These are phyloP conservation scores for Pezicula radicicola DNA, from an alignment of 2,329 filamentous ascomycete species.

Conservation along the genomic window DNA sequence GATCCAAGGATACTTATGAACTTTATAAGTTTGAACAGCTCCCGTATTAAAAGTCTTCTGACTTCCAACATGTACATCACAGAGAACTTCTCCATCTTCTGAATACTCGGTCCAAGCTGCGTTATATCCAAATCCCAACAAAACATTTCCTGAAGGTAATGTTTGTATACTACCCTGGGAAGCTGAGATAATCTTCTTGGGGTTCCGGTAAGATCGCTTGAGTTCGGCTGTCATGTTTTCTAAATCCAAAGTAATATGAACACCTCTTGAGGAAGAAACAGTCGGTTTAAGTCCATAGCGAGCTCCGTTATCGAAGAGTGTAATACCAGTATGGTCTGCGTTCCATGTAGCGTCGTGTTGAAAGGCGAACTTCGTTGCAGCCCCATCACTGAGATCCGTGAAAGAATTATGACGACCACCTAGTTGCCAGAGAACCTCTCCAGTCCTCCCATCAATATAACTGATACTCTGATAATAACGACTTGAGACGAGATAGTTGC, in stretches of 20 bases:
- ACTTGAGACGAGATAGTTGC: conserved; percentile 44
- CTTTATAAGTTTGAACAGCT: conserved; percentile 30
- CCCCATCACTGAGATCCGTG: conserved; percentile 20
- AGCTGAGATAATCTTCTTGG: conserved; percentile 11
- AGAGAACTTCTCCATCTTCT: conserved; percentile 27
- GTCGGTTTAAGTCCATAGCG: conserved; percentile 2
- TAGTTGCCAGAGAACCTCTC: conserved; percentile 42
- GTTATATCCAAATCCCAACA: conserved; percentile 12
- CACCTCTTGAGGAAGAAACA: conserved; percentile 6
- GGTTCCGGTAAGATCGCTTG: conserved; percentile 6
- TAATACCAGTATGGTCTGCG: conserved; percentile 8
- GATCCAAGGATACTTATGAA: conserved; percentile 31
- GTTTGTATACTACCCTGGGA: conserved; percentile 17
- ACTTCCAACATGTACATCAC: conserved; percentile 20
- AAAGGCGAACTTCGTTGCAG: conserved; percentile 42
- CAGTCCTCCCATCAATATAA: conserved; percentile 37
- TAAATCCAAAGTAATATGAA: conserved; percentile 9
- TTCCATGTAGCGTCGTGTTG: conserved; percentile 43
- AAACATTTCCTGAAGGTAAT: conserved; percentile 9
- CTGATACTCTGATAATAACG: conserved; percentile 40
- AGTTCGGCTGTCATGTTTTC: conserved; percentile 11
- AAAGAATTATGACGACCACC: conserved; percentile 42
- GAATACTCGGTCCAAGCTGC: conserved; percentile 10
- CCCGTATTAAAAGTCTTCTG: conserved; percentile 20
- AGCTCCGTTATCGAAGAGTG: conserved; percentile 13